phyloP scores from a whole-genome alignment of 1,284 basidiomycete species.

The Pseudozyma sp. region DNA sequence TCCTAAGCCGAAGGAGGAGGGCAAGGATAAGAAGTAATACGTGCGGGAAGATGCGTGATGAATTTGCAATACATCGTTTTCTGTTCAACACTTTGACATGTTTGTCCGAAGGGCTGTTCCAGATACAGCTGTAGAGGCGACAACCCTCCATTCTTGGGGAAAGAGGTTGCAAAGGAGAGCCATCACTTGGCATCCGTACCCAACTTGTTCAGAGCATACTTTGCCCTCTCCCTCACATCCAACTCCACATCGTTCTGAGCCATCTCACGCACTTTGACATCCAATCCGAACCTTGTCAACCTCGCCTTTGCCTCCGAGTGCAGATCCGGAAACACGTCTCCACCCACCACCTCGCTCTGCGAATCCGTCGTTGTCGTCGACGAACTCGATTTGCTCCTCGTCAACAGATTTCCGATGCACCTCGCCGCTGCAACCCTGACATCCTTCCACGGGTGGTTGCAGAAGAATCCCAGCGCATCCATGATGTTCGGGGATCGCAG shows the following conservation, averaged over 20 bases:
- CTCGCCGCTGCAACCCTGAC: conserved; percentile 41
- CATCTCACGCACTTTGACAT: conserved; percentile 32
- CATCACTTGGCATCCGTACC: conserved; percentile 10
- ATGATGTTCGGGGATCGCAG: conserved; percentile 54
- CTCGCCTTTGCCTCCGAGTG: conserved; percentile 31
- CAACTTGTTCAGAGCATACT: conserved; percentile 36
- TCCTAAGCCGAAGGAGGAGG: conserved; percentile 69
- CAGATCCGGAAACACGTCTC: conserved; percentile 12
- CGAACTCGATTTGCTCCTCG: conserved; percentile 11
- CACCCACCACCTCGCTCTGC: neutral
- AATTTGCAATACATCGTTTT: conserved; percentile 3
- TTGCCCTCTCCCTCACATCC: conserved; percentile 48
- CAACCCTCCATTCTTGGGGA: too few relatives aligned
- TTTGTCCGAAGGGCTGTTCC: too few relatives aligned
- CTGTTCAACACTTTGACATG: neutral
- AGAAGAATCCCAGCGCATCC: conserved; percentile 56
- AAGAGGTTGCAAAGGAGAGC: too few relatives aligned
- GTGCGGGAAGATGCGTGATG: neutral
- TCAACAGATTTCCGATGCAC: conserved; percentile 39
- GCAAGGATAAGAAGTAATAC: conserved; percentile 65
- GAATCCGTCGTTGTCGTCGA: neutral
- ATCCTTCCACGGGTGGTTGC: conserved; percentile 47
- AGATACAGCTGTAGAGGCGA: too few relatives aligned
- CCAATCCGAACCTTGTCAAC: conserved; percentile 35
- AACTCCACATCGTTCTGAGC: conserved; percentile 37